These are phyloP conservation scores for Kuraishia ogatae DNA, from an alignment of 805 yeast species.

Conservation along the genomic window DNA sequence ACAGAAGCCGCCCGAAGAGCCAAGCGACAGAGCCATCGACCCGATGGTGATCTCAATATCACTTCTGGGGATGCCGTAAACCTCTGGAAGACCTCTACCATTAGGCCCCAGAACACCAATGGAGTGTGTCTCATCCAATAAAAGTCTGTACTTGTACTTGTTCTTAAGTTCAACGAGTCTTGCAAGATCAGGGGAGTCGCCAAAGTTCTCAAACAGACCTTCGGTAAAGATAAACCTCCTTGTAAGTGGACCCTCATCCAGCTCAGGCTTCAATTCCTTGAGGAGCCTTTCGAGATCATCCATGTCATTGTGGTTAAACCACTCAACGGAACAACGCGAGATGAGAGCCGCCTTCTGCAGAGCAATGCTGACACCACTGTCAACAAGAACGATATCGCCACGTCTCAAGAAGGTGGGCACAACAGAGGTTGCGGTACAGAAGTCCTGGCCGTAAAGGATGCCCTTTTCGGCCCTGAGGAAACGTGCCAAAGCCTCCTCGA, in stretches of 20 bases:
- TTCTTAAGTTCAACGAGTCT: slow-evolving; percentile 65
- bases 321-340: slow-evolving; percentile 77
- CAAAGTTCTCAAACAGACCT: slow-evolving; percentile 74
- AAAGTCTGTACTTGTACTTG: slow-evolving; percentile 76
- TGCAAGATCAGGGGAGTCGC: slow-evolving; percentile 69
- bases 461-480: slow-evolving; percentile 73
- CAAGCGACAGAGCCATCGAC: slow-evolving; percentile 72
- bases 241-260: slow-evolving; percentile 67
- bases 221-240: slow-evolving; percentile 90
- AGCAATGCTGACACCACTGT: slow-evolving; percentile 64
- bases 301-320: slow-evolving; percentile 85
- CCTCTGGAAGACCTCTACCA: slow-evolving; percentile 84
- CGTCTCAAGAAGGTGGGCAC: slow-evolving; percentile 91
- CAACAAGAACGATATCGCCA: slow-evolving; percentile 89
- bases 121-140: slow-evolving; percentile 82
- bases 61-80: slow-evolving; percentile 53
- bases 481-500: slow-evolving; percentile 66
- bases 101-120: slow-evolving; percentile 78
- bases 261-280: slow-evolving; percentile 47
- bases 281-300: slow-evolving; percentile 68
- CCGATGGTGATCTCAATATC: slow-evolving; percentile 85
- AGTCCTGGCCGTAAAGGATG: slow-evolving; percentile 89
- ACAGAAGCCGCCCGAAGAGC: slow-evolving; percentile 90
- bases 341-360: slow-evolving; percentile 84
- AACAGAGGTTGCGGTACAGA: slow-evolving; percentile 78